Percentiles rank a stretch among this genome's conserved stretches.
Conservation (phyloP, 2,329 filamentous ascomycete genomes). For the Penicillium paneum region DNA sequence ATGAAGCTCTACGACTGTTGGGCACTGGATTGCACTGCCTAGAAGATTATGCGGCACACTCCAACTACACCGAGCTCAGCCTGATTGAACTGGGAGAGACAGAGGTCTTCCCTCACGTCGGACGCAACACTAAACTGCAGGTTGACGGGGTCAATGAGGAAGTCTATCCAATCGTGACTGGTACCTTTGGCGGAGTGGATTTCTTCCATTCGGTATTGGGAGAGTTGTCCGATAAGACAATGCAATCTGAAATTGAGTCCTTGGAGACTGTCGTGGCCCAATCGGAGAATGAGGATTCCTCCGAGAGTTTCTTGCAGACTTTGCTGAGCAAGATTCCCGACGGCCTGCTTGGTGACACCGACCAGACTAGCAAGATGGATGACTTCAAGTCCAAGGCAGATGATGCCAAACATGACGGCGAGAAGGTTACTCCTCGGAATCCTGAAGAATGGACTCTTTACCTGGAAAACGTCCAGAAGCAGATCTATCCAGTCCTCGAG, state of each 20-base stretch:
- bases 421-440: conserved; percentile 70
- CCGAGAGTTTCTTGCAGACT: conserved; percentile 73
- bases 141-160: conserved; percentile 62
- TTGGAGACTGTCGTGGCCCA: conserved; percentile 76
- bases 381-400: conserved; percentile 75
- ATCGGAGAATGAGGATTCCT: conserved; percentile 57
- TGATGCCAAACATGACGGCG: conserved; percentile 70
- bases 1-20: conserved; percentile 80
- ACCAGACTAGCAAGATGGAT: conserved; percentile 69
- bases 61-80: conserved; percentile 86
- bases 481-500: conserved; percentile 85
- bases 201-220: conserved; percentile 85
- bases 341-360: conserved; percentile 68
- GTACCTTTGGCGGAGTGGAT: conserved; percentile 92
- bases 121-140: conserved; percentile 66
- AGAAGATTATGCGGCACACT: conserved; percentile 90
- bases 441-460: conserved; percentile 83
- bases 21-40: conserved; percentile 88
- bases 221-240: conserved; percentile 80
- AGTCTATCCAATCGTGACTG: conserved; percentile 82
- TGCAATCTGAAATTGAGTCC: conserved; percentile 84
- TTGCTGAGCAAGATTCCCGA: conserved; percentile 78
- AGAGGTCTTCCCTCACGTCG: conserved; percentile 83
- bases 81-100: conserved; percentile 81
- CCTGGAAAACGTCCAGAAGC: conserved; percentile 66